A percentile compares a stretch with the other conserved stretches of the same genome.
Conservation (phyloP, 2,329 filamentous ascomycete species). For the Zymoseptoria tritici region DNA sequence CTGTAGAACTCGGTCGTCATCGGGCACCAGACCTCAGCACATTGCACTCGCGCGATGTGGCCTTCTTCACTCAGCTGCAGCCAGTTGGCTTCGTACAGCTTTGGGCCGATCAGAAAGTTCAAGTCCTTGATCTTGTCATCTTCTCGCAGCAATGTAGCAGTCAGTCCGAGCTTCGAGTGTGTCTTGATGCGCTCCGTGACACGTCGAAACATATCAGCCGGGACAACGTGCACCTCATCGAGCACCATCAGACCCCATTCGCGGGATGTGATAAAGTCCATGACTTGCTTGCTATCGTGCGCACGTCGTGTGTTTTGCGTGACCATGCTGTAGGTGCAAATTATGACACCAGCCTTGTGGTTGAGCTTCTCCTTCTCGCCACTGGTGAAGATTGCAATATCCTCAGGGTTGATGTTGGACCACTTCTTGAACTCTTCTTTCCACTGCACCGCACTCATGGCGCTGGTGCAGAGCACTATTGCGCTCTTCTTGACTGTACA, state of each 20-base stretch:
- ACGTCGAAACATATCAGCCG: slow-evolving; percentile 90
- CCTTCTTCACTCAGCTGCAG: slow-evolving; percentile 96
- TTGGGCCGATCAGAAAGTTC: slow-evolving; percentile 95
- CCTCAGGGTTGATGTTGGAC: slow-evolving; percentile 94
- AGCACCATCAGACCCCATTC: slow-evolving; percentile 98
- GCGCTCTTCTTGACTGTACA: slow-evolving; percentile 97
- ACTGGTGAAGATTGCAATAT: slow-evolving; percentile 91
- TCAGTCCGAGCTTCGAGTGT: slow-evolving; percentile 89
- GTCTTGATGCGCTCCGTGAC: slow-evolving; percentile 90
- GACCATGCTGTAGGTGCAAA: slow-evolving; percentile 99
- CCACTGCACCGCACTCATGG: slow-evolving; percentile 98
- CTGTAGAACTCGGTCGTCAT: slow-evolving; percentile 99
- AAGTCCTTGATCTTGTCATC: slow-evolving; percentile 97
- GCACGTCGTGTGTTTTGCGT: slow-evolving; percentile 80
- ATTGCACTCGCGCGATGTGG: slow-evolving; percentile 94
- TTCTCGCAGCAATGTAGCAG: slow-evolving; percentile 86
- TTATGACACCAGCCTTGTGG: slow-evolving; percentile 87
- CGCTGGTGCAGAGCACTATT: slow-evolving; percentile 91
- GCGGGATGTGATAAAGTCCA: slow-evolving; percentile 79
- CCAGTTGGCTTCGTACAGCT: slow-evolving; percentile 98
- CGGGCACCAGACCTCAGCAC: slow-evolving; percentile 97
- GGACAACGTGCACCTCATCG: slow-evolving; percentile 96
- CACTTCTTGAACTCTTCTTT: slow-evolving; percentile 93
- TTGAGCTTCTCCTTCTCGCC: slow-evolving; percentile 83
- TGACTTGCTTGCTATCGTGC: slow-evolving; percentile 93